Evolutionary conservation across 306 rosid species (phyloP).

Genomic region (Medicago arabica): DNA sequence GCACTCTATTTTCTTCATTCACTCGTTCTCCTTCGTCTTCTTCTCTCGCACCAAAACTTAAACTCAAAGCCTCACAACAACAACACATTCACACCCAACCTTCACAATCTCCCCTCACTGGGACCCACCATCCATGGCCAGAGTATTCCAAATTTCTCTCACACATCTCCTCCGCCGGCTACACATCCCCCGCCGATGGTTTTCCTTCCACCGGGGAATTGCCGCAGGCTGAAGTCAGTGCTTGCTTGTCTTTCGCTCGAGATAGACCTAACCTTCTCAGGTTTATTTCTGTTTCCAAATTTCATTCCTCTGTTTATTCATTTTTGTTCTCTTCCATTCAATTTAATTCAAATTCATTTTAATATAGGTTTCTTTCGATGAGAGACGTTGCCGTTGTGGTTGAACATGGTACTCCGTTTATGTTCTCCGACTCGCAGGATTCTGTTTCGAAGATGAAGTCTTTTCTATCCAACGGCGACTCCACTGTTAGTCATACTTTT

Average conservation of each 20-base stretch:
- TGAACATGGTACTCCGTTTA: conserved; percentile 62
- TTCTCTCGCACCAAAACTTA: conserved; percentile 14
- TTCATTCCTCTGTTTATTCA: conserved; percentile 1
- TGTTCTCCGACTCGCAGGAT: conserved; percentile 61
- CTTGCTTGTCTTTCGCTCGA: conserved; percentile 70
- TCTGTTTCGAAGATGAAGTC: conserved; percentile 58
- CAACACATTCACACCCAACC: conserved; percentile 51
- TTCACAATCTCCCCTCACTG: conserved; percentile 19
- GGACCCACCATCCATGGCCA: conserved; percentile 58
- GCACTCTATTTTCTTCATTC: conserved; percentile 32
- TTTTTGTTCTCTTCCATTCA: background rate
- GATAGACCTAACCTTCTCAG: conserved; percentile 65
- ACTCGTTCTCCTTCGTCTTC: conserved; percentile 2
- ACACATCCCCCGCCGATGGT: conserved; percentile 16
- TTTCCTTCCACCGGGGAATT: conserved; percentile 3
- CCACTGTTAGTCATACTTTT: conserved; percentile 55
- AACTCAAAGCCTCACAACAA: conserved; percentile 47
- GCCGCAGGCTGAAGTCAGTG: conserved; percentile 50
- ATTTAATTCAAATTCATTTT: background rate
- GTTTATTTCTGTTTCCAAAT: conserved; percentile 39
- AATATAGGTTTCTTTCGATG: conserved; percentile 68
- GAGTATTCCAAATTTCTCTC: conserved; percentile 66
- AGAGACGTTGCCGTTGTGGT: conserved; percentile 70
- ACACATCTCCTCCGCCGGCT: conserved; percentile 60
- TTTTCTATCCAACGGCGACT: conserved; percentile 49